phyloP scores from a whole-genome alignment of 176 grass and related monocot genomes.

The Oropetium thomaeum region DNA sequence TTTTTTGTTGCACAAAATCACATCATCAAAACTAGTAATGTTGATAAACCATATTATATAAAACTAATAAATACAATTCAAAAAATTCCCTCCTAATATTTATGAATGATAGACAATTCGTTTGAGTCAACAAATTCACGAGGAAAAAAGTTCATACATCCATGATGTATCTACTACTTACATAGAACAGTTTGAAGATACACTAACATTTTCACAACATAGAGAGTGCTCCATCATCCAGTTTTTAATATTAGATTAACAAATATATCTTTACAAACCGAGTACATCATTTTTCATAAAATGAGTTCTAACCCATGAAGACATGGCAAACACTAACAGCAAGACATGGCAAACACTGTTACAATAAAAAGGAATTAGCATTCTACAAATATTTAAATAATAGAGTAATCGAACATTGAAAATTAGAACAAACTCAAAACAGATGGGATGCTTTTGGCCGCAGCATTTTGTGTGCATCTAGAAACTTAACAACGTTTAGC shows the following conservation, averaged over 20 bases:
- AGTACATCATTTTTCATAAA: too few species aligned
- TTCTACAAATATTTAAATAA: background rate
- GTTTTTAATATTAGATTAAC: background rate
- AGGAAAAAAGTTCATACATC: background rate
- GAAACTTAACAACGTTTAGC: background rate
- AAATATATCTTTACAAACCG: background rate
- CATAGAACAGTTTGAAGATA: background rate
- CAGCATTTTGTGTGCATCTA: background rate
- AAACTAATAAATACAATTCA: too few species aligned
- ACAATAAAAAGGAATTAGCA: background rate
- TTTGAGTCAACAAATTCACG: background rate
- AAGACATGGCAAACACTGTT: background rate
- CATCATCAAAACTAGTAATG: background rate
- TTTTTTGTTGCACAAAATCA: too few species aligned
- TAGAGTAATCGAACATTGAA: background rate
- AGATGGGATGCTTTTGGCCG: background rate
- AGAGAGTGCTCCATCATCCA: too few species aligned
- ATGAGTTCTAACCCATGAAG: background rate
- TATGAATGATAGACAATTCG: background rate
- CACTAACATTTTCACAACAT: background rate
- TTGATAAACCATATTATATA: background rate
- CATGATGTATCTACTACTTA: background rate
- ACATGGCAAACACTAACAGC: background rate
- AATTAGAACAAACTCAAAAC: background rate
- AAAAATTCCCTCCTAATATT: background rate